Evolutionary conservation across 2,329 filamentous ascomycete genomes (phyloP).

Genomic region (Calonectria pseudoturangicola): DNA sequence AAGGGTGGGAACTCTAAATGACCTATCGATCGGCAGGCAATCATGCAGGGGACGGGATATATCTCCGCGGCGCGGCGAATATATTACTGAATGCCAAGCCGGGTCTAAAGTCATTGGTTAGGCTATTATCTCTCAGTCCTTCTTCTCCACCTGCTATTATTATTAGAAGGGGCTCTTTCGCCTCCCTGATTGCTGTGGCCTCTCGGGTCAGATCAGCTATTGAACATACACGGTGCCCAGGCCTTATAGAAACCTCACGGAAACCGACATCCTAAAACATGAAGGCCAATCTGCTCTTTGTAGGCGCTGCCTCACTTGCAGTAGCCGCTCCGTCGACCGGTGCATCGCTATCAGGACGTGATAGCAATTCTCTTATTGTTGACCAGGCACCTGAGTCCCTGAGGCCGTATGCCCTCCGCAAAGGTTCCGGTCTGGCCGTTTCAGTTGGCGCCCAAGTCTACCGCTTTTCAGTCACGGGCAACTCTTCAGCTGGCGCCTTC

Average conservation of each 20-base stretch:
- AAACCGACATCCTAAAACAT: not conserved
- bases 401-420: not conserved
- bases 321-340: not conserved
- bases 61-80: not conserved
- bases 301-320: not conserved
- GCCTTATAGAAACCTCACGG: not conserved
- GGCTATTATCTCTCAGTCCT: not conserved
- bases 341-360: not conserved
- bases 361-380: not conserved
- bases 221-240: too few relatives aligned
- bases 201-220: too few relatives aligned
- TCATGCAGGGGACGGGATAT: not conserved
- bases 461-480: conserved; percentile 5
- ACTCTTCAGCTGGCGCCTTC: conserved; percentile 7
- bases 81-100: not conserved
- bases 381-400: not conserved
- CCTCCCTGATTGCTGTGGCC: too few relatives aligned
- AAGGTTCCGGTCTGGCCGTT: not conserved
- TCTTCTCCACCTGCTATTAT: not conserved
- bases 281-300: conserved; percentile 8
- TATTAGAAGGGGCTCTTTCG: conserved; percentile 11
- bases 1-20: conserved; percentile 8
- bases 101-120: not conserved
- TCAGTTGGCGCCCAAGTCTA: not conserved
- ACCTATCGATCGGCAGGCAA: not conserved